phyloP scores from a whole-genome alignment of 139 green algal genomes.

The Picochlorum sp. region DNA sequence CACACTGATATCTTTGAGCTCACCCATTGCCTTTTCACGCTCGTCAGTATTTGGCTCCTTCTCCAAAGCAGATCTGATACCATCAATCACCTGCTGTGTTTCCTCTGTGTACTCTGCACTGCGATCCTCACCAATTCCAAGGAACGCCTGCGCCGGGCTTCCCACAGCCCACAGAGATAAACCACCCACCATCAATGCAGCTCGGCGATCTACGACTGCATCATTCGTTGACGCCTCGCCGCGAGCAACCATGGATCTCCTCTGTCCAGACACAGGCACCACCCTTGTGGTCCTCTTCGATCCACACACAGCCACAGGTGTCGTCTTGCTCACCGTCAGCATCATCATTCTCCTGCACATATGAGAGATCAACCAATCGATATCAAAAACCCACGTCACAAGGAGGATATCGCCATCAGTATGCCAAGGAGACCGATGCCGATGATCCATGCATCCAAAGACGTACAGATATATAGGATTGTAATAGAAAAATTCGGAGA shows the following conservation, averaged over 20 bases:
- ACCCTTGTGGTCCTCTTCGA: no score
- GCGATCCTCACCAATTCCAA: conserved; percentile 49
- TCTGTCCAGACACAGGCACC: not conserved
- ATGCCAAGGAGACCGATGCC: no score
- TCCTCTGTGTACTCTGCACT: conserved; percentile 18
- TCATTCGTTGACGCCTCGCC: not conserved
- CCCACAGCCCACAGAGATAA: not conserved
- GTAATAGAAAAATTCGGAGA: no score
- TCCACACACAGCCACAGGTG: no score
- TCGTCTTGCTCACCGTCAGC: no score
- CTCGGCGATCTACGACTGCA: conserved; percentile 13
- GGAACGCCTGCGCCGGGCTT: conserved; percentile 46
- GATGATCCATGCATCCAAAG: no score
- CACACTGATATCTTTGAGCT: conserved; percentile 35
- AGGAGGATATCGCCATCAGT: no score
- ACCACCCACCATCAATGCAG: conserved; percentile 1
- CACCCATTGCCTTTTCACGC: conserved; percentile 57
- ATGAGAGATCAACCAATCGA: no score
- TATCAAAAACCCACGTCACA: no score
- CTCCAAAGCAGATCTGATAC: conserved; percentile 43
- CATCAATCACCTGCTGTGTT: conserved; percentile 37
- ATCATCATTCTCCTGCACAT: no score
- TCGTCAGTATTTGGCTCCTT: conserved; percentile 49
- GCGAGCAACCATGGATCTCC: not conserved
- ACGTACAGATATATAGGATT: no score